Percentiles rank a stretch among this genome's conserved stretches.
These are phyloP conservation scores for Colletotrichum neosansevieriae DNA, from an alignment of 2,329 filamentous ascomycete species.

Conservation along the genomic window DNA sequence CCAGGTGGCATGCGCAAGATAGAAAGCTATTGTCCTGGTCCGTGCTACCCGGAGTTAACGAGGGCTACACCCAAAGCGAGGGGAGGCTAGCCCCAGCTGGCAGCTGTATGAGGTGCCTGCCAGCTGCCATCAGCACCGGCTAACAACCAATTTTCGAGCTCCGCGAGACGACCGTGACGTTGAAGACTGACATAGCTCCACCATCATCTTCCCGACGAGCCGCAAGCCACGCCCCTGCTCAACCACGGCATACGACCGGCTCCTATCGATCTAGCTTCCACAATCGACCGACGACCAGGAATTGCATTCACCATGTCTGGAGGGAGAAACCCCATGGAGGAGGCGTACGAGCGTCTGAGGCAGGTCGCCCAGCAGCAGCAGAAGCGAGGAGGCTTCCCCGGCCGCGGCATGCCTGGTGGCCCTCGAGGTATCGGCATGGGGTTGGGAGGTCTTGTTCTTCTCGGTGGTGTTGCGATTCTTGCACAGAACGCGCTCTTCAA, in stretches of 20 bases:
- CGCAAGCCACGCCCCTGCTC: constrained; percentile 4
- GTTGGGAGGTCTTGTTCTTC: constrained; percentile 56
- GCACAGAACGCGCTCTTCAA: constrained; percentile 76
- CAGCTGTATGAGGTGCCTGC: constrained; percentile 26
- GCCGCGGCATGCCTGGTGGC: constrained; percentile 54
- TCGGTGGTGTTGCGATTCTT: constrained; percentile 63
- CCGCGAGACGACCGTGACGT: constrained; percentile 36
- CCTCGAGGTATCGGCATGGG: constrained; percentile 53
- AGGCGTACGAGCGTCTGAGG: constrained; percentile 64
- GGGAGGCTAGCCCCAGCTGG: background rate
- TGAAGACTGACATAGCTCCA: constrained; percentile 37
- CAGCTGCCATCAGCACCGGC: constrained; percentile 24
- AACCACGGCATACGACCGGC: background rate
- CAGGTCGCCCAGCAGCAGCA: constrained; percentile 58
- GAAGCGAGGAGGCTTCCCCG: constrained; percentile 56
- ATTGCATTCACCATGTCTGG: constrained; percentile 31
- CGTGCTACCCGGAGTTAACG: background rate
- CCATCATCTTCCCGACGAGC: constrained; percentile 31
- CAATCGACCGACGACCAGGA: background rate
- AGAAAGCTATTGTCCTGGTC: too few relatives aligned
- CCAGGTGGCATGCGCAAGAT: too few relatives aligned
- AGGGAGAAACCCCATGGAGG: constrained; percentile 57
- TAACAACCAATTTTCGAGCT: constrained; percentile 38
- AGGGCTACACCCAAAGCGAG: constrained; percentile 1
- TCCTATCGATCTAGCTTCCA: background rate